These are phyloP conservation scores for Termitomyces sp. DNA, from an alignment of 768 basidiomycete species.

Conservation along the genomic window DNA sequence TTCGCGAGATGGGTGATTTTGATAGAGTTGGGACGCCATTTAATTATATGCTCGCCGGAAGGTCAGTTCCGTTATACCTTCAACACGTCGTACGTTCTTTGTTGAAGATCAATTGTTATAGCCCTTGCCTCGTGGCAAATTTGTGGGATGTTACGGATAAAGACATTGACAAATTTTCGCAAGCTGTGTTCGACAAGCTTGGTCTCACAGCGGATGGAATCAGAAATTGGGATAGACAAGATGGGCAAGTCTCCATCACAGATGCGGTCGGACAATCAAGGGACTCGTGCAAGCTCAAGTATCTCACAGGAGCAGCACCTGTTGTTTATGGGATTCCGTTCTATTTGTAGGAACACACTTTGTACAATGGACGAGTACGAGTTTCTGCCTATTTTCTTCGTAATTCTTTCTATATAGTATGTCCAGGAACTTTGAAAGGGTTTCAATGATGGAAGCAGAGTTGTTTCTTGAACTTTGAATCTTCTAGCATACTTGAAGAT, in stretches of 20 bases:
- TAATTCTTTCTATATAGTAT: neutral
- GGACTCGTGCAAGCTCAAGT: conserved; percentile 82
- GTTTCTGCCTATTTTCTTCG: neutral
- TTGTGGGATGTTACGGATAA: conserved; percentile 98
- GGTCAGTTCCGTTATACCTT: conserved; percentile 47
- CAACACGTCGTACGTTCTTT: neutral
- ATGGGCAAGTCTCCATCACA: conserved; percentile 43
- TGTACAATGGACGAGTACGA: neutral
- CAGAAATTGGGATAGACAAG: conserved; percentile 15
- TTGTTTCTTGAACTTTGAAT: neutral
- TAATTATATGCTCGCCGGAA: conserved; percentile 95
- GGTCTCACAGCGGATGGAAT: conserved; percentile 36
- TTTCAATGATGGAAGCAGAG: neutral
- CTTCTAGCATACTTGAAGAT: no score
- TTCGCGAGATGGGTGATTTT: conserved; percentile 91
- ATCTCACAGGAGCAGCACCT: conserved; percentile 91
- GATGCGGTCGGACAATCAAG: conserved; percentile 77
- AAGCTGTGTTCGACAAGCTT: conserved; percentile 74
- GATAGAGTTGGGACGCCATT: conserved; percentile 89
- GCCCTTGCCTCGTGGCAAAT: conserved; percentile 90
- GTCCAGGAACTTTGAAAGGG: no score
- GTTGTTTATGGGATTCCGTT: conserved; percentile 96
- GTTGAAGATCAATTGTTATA: conserved; percentile 21
- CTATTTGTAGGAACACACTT: conserved; percentile 44
- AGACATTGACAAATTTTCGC: conserved; percentile 92